Evolutionary conservation across 768 basidiomycete species (phyloP).

Genomic region (Ramaria sp.): DNA sequence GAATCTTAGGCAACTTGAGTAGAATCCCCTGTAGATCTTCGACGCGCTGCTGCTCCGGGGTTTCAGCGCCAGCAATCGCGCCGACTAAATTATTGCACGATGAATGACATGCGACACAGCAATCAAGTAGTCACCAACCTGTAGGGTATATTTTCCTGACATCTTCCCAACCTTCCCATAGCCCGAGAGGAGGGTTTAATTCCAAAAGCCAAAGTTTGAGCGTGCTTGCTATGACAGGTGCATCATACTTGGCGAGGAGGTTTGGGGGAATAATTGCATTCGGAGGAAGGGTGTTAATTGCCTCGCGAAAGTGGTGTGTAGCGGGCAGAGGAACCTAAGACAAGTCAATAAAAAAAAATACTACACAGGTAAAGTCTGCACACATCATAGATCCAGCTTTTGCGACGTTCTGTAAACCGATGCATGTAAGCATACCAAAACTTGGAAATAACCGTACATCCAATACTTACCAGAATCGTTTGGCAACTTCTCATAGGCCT

Average conservation of each 20-base stretch:
- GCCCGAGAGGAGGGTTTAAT: conserved; percentile 72
- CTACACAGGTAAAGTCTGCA: background rate
- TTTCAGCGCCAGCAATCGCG: conserved; percentile 38
- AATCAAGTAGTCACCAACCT: conserved; percentile 22
- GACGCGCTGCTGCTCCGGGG: conserved; percentile 47
- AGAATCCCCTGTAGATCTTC: conserved; percentile 52
- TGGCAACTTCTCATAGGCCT: conserved; percentile 49
- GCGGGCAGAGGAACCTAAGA: conserved; percentile 49
- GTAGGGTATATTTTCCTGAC: conserved; percentile 77
- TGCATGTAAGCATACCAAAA: background rate
- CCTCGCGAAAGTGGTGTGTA: conserved; percentile 78
- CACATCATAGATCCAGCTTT: conserved; percentile 92
- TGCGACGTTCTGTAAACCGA: conserved; percentile 55
- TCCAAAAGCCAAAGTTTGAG: conserved; percentile 90
- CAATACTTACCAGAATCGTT: conserved; percentile 48
- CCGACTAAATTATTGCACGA: conserved; percentile 30
- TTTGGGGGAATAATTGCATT: conserved; percentile 37
- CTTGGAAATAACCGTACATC: background rate
- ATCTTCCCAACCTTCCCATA: conserved; percentile 91
- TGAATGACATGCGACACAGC: background rate
- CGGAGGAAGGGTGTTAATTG: conserved; percentile 61
- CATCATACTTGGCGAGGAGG: conserved; percentile 65
- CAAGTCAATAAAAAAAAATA: background rate
- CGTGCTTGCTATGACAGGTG: conserved; percentile 75
- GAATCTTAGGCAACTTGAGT: conserved; percentile 63